Evolutionary conservation across 2,329 filamentous ascomycete genomes (phyloP).

Genomic region (Verticillium alfalfae): DNA sequence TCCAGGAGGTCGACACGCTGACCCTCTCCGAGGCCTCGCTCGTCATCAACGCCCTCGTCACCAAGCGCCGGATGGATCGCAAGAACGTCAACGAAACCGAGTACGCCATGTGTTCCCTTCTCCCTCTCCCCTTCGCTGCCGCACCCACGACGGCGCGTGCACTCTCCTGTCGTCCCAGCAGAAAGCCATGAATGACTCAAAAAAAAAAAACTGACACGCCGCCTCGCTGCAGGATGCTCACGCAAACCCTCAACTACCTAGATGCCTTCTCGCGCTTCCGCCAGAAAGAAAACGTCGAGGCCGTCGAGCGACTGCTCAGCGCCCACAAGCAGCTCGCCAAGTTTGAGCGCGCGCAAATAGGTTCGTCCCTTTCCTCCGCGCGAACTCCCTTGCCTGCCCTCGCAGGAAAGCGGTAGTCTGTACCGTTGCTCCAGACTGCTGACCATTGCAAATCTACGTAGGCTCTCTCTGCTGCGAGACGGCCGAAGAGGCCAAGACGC

Average conservation of each 20-base stretch:
- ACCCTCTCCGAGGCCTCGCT: constrained; percentile 89
- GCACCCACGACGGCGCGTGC: no score
- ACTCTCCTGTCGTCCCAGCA: no score
- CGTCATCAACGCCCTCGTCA: constrained; percentile 83
- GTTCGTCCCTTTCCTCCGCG: constrained; percentile 37
- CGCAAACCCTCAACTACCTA: constrained; percentile 86
- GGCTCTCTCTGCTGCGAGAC: constrained; percentile 89
- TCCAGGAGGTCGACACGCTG: constrained; percentile 84
- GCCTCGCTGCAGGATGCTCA: constrained; percentile 55
- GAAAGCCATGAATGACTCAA: no score
- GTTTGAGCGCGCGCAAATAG: constrained; percentile 90
- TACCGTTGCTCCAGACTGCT: background rate
- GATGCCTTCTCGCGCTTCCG: constrained; percentile 95
- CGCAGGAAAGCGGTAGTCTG: background rate
- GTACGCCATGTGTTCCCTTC: constrained; percentile 38
- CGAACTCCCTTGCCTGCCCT: no score
- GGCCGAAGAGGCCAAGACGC: constrained; percentile 90
- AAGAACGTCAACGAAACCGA: constrained; percentile 82
- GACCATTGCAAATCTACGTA: constrained; percentile 27
- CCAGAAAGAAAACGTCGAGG: constrained; percentile 87
- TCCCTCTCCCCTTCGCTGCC: background rate
- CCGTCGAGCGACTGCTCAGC: constrained; percentile 82
- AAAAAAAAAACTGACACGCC: no score
- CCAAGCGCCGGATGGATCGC: constrained; percentile 71
- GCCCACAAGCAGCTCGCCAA: constrained; percentile 75